Conservation (phyloP, 1,284 basidiomycete species). For the Trametes pubescens region DNA sequence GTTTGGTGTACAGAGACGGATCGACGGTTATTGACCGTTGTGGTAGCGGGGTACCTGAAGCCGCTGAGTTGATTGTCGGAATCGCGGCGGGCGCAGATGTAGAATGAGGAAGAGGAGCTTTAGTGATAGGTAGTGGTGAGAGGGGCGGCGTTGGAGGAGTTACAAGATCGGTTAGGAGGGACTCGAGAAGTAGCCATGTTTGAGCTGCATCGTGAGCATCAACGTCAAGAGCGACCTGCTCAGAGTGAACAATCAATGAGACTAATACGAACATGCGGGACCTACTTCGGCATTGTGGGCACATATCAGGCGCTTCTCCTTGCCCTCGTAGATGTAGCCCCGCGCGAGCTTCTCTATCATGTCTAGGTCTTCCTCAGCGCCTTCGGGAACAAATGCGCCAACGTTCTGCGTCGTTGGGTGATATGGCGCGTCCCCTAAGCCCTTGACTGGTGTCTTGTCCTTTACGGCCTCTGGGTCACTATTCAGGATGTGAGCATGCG, state of each 20-base stretch:
- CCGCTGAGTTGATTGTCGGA: slow-evolving; percentile 36
- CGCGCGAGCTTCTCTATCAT: slow-evolving; percentile 71
- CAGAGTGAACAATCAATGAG: background rate
- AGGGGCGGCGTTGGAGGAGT: slow-evolving; percentile 39
- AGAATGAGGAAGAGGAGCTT: slow-evolving; percentile 48
- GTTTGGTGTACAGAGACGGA: background rate
- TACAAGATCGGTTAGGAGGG: slow-evolving; percentile 60
- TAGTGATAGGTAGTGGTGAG: slow-evolving; percentile 32
- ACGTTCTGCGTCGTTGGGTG: slow-evolving; percentile 60
- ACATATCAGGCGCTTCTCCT: slow-evolving; percentile 59
- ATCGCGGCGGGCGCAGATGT: slow-evolving; percentile 54
- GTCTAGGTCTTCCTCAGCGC: slow-evolving; percentile 51
- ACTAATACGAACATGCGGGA: background rate
- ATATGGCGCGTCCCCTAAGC: slow-evolving; percentile 58
- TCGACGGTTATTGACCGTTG: slow-evolving; percentile 36
- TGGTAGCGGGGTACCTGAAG: slow-evolving; percentile 16
- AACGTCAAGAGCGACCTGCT: slow-evolving; percentile 66
- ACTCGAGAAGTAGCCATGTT: slow-evolving; percentile 72
- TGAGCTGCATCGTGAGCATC: slow-evolving; percentile 71
- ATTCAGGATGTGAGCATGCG: slow-evolving; percentile 17
- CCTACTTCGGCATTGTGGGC: slow-evolving; percentile 65
- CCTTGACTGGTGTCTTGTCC: slow-evolving; percentile 53
- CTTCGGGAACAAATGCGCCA: slow-evolving; percentile 55
- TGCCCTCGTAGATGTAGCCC: slow-evolving; percentile 70
- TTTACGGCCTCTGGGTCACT: slow-evolving; percentile 61